A percentile compares a stretch with the other conserved stretches of the same genome.
Conservation (phyloP, 1,284 basidiomycete genomes). For the Cerioporus squamosus region DNA sequence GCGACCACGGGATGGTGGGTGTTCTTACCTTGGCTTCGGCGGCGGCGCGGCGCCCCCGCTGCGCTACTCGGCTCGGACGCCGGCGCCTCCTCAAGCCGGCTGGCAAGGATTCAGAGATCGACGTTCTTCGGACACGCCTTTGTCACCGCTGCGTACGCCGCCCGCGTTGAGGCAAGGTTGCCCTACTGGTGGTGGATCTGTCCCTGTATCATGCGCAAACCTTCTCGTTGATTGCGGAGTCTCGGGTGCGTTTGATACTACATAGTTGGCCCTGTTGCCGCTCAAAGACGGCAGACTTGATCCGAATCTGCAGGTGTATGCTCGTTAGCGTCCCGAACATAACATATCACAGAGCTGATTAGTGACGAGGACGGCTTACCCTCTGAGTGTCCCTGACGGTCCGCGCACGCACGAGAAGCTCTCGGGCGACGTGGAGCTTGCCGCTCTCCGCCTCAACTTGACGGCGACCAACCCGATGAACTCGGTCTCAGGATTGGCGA, state of each 20-base stretch:
- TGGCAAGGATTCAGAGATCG: constrained; percentile 88
- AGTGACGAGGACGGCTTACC: constrained; percentile 67
- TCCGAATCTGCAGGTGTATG: constrained; percentile 81
- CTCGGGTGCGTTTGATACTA: constrained; percentile 74
- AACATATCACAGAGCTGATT: too few species aligned
- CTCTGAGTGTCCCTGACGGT: constrained; percentile 90
- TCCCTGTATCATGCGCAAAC: constrained; percentile 95
- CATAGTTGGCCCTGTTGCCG: constrained; percentile 81
- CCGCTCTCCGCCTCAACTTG: constrained; percentile 94
- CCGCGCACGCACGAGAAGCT: constrained; percentile 87
- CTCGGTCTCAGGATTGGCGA: constrained; percentile 95
- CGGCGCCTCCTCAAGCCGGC: constrained; percentile 86
- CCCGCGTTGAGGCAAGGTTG: constrained; percentile 70
- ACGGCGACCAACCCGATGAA: constrained; percentile 97
- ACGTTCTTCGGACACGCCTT: constrained; percentile 85
- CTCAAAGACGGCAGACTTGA: constrained; percentile 97
- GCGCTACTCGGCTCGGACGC: too few species aligned
- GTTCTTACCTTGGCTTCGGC: too few species aligned
- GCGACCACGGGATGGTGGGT: too few species aligned
- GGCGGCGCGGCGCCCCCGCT: too few species aligned
- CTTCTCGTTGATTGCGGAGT: constrained; percentile 82
- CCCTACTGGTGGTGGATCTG: constrained; percentile 78
- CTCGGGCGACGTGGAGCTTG: constrained; percentile 85
- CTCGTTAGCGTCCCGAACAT: not conserved
- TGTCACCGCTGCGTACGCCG: constrained; percentile 80